Conservation (phyloP, 164 flowering plant species). For the Vitis riparia region DNA sequence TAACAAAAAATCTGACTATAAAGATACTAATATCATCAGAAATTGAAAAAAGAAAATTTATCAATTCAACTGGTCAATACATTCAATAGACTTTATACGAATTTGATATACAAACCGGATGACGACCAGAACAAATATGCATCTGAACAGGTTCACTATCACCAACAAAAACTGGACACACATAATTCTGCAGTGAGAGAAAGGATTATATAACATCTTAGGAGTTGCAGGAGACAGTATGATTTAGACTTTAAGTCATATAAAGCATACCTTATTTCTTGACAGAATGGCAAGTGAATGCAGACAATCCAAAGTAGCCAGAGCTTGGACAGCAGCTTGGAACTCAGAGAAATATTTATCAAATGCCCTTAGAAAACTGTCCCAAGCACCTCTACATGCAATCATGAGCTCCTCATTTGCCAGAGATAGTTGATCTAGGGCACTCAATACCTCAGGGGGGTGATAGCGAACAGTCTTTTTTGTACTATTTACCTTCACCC, state of each 20-base stretch:
- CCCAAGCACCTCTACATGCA: constrained; percentile 77
- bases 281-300: constrained; percentile 83
- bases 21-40: no score
- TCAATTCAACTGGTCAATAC: no score
- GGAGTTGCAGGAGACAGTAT: background rate
- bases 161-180: constrained; percentile 69
- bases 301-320: constrained; percentile 88
- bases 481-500: constrained; percentile 91
- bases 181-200: constrained; percentile 64
- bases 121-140: constrained; percentile 72
- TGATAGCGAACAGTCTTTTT: constrained; percentile 86
- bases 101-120: constrained; percentile 58
- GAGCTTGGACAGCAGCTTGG: constrained; percentile 87
- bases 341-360: constrained; percentile 68
- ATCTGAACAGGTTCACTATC: constrained; percentile 82
- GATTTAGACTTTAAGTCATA: background rate
- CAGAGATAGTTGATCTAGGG: constrained; percentile 62
- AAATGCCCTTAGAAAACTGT: constrained; percentile 59
- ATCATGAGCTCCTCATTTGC: constrained; percentile 73
- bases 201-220: constrained; percentile 8
- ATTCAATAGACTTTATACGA: background rate
- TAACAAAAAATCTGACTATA: no score
- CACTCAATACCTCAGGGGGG: constrained; percentile 77
- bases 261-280: constrained; percentile 57
- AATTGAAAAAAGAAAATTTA: no score